A percentile compares a stretch with the other conserved stretches of the same genome.
Evolutionary conservation across 805 yeast species (phyloP).

Genomic region (Monosporozyma servazzii): DNA sequence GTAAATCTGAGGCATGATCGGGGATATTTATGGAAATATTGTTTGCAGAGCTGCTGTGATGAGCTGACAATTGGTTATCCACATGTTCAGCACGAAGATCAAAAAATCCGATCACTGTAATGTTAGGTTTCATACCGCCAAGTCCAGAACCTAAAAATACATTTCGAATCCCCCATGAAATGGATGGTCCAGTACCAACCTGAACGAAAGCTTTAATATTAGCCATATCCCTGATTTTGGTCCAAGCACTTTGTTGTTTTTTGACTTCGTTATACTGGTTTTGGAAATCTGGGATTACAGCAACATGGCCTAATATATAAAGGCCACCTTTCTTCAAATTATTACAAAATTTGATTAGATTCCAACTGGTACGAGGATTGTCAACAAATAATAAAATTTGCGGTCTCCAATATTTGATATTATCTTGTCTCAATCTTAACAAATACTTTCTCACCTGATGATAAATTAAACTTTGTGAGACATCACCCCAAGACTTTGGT

Average conservation of each 20-base stretch:
- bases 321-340: slow-evolving; percentile 93
- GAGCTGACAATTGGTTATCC: slow-evolving; percentile 1
- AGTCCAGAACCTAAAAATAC: slow-evolving; percentile 87
- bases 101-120: slow-evolving; percentile 83
- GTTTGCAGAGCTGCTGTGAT: background rate
- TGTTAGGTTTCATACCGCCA: slow-evolving; percentile 98
- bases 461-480: slow-evolving; percentile 86
- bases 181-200: slow-evolving; percentile 73
- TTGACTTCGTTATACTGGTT: slow-evolving; percentile 58
- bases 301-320: slow-evolving; percentile 86
- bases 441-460: slow-evolving; percentile 90
- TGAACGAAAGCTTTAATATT: slow-evolving; percentile 91
- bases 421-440: slow-evolving; percentile 74
- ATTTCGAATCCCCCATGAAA: slow-evolving; percentile 93
- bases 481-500: slow-evolving; percentile 97
- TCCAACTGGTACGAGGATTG: slow-evolving; percentile 89
- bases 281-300: slow-evolving; percentile 49
- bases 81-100: slow-evolving; percentile 41
- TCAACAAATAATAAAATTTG: slow-evolving; percentile 83
- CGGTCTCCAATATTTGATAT: slow-evolving; percentile 97
- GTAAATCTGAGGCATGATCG: slow-evolving; percentile 32
- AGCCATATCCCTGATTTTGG: slow-evolving; percentile 65
- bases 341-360: slow-evolving; percentile 83
- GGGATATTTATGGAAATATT: slow-evolving; percentile 7
- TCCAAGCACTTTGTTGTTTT: slow-evolving; percentile 75